Conservation (phyloP, 78 protist species). For the Dictyostelium purpureum region DNA sequence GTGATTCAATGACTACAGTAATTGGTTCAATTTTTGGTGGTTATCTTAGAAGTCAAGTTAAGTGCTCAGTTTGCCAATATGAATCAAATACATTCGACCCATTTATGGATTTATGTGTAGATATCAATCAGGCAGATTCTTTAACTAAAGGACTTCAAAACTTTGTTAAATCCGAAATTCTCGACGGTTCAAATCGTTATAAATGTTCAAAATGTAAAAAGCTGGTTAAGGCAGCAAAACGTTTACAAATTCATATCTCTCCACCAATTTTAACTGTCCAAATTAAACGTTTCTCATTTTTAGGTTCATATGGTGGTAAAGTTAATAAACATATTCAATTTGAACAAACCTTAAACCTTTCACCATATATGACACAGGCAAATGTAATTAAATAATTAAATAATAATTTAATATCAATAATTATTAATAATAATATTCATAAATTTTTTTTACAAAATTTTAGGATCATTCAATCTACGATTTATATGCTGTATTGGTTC, state of each 20-base stretch:
- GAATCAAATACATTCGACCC: constrained; percentile 93
- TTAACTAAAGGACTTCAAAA: constrained; percentile 68
- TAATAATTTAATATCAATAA: neutral
- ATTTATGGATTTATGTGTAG: constrained; percentile 88
- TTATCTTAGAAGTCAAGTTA: constrained; percentile 82
- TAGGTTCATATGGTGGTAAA: constrained; percentile 65
- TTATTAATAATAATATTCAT: neutral
- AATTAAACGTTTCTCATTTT: constrained; percentile 75
- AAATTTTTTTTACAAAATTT: neutral
- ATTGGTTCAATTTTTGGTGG: constrained; percentile 92
- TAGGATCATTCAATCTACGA: constrained; percentile 64
- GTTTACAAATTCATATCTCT: constrained; percentile 48
- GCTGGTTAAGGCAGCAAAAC: constrained; percentile 62
- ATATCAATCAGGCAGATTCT: constrained; percentile 38
- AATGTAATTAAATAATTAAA: neutral
- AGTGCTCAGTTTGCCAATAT: constrained; percentile 72
- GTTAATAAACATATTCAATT: constrained; percentile 58
- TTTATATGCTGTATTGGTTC: constrained; percentile 93
- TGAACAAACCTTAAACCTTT: constrained; percentile 29
- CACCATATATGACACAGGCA: constrained; percentile 43
- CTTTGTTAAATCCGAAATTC: constrained; percentile 82
- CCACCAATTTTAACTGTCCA: constrained; percentile 83
- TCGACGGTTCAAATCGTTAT: constrained; percentile 91
- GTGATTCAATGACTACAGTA: constrained; percentile 77
- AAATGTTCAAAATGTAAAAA: constrained; percentile 85